Evolutionary conservation across 2,329 filamentous ascomycete species (phyloP).

Genomic region (Exophiala viscosa): DNA sequence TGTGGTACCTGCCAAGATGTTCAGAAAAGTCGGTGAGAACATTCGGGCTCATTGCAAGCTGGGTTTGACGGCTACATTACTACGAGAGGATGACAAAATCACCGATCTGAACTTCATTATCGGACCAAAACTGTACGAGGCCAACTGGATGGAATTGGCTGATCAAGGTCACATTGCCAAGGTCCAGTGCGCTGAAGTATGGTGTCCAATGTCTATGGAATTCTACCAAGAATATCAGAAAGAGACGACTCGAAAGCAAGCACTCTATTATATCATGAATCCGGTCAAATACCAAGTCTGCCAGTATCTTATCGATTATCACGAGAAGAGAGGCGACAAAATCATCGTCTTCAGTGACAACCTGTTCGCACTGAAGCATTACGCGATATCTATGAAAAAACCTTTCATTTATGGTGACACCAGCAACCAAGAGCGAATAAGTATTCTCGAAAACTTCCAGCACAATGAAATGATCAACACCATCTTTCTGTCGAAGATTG

Average conservation of each 20-base stretch:
- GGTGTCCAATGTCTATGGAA: conserved; percentile 98
- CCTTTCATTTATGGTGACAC: conserved; percentile 91
- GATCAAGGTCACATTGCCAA: conserved; percentile 95
- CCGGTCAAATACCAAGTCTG: conserved; percentile 95
- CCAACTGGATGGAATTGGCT: conserved; percentile 98
- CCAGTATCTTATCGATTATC: conserved; percentile 97
- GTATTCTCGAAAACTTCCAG: conserved; percentile 90
- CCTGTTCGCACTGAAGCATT: conserved; percentile 83
- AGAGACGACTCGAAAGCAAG: conserved; percentile 62
- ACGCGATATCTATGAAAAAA: conserved; percentile 78
- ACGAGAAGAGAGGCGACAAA: conserved; percentile 87
- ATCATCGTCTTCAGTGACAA: conserved; percentile 99
- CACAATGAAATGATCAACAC: conserved; percentile 87
- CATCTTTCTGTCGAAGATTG: conserved; percentile 94
- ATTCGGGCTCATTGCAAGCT: conserved; percentile 96
- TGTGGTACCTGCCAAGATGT: conserved; percentile 94
- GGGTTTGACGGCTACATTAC: conserved; percentile 85
- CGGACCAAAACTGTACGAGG: conserved; percentile 94
- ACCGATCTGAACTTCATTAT: conserved; percentile 96
- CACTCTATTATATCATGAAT: conserved; percentile 91
- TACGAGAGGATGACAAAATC: conserved; percentile 98
- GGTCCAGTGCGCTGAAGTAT: conserved; percentile 97
- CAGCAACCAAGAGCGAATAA: conserved; percentile 75
- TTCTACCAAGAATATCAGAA: conserved; percentile 93
- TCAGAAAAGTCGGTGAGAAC: conserved; percentile 84